A percentile compares a stretch with the other conserved stretches of the same genome.
phyloP scores from a whole-genome alignment of 208 protist species.

The Trypanosoma lewisi region DNA sequence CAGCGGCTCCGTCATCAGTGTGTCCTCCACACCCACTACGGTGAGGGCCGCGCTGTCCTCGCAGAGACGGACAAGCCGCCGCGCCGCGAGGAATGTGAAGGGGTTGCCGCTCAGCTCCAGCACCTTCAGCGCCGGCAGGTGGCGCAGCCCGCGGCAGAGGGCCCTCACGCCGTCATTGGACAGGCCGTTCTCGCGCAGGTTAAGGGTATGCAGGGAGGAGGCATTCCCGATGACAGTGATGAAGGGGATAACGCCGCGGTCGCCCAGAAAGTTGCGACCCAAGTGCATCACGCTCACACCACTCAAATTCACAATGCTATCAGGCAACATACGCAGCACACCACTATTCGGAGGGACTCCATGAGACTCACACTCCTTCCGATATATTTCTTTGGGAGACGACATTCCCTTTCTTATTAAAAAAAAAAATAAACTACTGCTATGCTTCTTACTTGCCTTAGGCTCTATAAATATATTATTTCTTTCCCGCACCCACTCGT shows the following conservation, averaged over 20 bases:
- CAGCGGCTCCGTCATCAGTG: slow-evolving; percentile 32
- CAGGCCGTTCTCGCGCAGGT: slow-evolving; percentile 50
- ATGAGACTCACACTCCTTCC: slow-evolving; percentile 16
- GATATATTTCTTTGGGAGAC: slow-evolving; percentile 24
- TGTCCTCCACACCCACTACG: slow-evolving; percentile 29
- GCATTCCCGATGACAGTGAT: slow-evolving; percentile 26
- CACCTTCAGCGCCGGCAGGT: slow-evolving; percentile 31
- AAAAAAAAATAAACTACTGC: too few species aligned
- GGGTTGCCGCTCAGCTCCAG: slow-evolving; percentile 60
- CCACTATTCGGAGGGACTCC: slow-evolving; percentile 33
- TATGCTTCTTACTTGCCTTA: too few species aligned
- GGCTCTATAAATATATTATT: too few species aligned
- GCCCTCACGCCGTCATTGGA: slow-evolving; percentile 33
- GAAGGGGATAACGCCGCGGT: slow-evolving; percentile 42
- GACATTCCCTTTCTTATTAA: slow-evolving; percentile 10
- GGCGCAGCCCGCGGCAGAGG: slow-evolving; percentile 22
- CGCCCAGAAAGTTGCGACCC: slow-evolving; percentile 42
- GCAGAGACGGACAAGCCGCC: slow-evolving; percentile 49
- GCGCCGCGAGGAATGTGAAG: slow-evolving; percentile 60
- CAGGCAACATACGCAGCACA: slow-evolving; percentile 19
- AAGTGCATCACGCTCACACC: slow-evolving; percentile 38
- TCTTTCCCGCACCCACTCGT: too few species aligned
- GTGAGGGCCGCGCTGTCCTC: slow-evolving; percentile 37
- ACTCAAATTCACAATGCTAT: neutral
- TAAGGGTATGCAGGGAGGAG: slow-evolving; percentile 44